Percentiles rank a stretch among this genome's conserved stretches.
phyloP scores from a whole-genome alignment of 345 rosid species.

The Eucalyptus melliodora region DNA sequence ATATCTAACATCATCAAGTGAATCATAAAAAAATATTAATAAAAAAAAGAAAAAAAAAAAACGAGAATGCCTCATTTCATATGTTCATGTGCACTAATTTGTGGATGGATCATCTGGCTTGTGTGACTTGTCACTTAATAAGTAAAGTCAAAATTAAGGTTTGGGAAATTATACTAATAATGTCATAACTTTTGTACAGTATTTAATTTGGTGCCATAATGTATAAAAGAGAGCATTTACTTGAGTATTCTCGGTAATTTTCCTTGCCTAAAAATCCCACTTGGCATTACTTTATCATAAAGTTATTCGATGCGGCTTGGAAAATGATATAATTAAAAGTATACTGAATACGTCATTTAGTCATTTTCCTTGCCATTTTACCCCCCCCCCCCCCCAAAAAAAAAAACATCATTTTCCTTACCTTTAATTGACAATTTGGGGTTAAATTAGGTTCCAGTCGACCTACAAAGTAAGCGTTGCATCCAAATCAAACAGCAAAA shows the following conservation, averaged over 20 bases:
- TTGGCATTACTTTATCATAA: background rate
- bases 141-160: background rate
- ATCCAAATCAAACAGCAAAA: background rate
- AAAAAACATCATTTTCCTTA: background rate
- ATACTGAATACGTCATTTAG: background rate
- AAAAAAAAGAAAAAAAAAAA: background rate
- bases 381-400: fast-evolving
- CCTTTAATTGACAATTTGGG: background rate
- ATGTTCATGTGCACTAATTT: background rate
- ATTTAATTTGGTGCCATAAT: background rate
- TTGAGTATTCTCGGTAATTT: background rate
- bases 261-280: background rate
- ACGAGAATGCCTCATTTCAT: background rate
- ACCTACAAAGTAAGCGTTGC: background rate
- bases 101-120: background rate
- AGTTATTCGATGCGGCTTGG: background rate
- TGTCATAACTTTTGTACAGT: background rate
- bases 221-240: background rate
- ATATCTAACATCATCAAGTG: background rate
- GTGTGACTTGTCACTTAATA: background rate
- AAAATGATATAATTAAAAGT: background rate
- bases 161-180: background rate
- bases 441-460: background rate
- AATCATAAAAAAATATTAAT: background rate
- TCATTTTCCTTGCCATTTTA: background rate